phyloP scores from a whole-genome alignment of 306 rosid species.

The Trifolium subterraneum region DNA sequence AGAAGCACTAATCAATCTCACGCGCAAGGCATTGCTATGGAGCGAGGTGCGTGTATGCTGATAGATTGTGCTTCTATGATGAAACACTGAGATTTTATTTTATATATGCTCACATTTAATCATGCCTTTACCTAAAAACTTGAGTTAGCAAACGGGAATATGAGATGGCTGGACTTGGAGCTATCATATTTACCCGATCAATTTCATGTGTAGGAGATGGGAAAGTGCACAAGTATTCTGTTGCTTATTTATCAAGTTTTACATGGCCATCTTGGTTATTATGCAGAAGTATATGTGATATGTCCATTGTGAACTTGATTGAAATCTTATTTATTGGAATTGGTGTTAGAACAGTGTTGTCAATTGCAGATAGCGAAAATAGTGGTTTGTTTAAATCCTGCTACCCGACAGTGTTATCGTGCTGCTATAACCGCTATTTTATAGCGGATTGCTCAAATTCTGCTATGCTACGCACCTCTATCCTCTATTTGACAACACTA shows the following conservation, averaged over 20 bases:
- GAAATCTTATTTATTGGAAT: conserved; percentile 11
- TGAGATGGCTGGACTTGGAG: conserved; percentile 12
- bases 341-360: not conserved
- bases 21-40: conserved; percentile 46
- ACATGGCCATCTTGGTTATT: conserved; percentile 17
- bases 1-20: conserved; percentile 40
- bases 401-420: not conserved
- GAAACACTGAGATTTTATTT: not conserved
- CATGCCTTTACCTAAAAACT: not conserved
- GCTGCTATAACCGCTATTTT: not conserved
- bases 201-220: conserved; percentile 21
- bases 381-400: not conserved
- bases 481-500: not conserved
- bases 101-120: not conserved
- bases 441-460: not conserved
- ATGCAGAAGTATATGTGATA: not conserved
- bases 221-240: not conserved
- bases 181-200: conserved; percentile 23
- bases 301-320: conserved; percentile 14
- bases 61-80: conserved; percentile 12
- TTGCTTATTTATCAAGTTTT: conserved; percentile 12
- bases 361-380: not conserved
- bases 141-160: not conserved
- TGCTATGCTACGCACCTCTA: not conserved
- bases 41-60: conserved; percentile 65